Evolutionary conservation across 176 grass and related monocot genomes (phyloP), one percentile per base, ranked within the genome.

Genomic region (Poa pratensis): DNA sequence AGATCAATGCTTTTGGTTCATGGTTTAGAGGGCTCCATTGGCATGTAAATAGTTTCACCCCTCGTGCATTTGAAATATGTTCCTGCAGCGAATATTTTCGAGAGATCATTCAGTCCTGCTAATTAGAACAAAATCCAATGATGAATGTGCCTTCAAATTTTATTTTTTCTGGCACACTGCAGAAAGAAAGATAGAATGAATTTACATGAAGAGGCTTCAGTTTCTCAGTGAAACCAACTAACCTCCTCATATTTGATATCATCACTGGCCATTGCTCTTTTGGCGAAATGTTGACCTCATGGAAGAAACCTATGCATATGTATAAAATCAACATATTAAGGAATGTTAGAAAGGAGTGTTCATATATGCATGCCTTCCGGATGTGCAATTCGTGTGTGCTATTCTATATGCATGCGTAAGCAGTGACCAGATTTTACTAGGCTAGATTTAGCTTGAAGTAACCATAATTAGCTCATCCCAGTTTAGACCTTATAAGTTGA

Each of bases 171-270:
- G 1, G 6, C 7, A 42, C 39, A 42, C 9, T 64, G 17, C 8
- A 68, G 15, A 69, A 20, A 5, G 24, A 18, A 32, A 9, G 2
- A 72, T 48, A 80, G 35, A 30, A 1, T 69, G 8, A 6, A 46
- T 46, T 30, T 20, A 34, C 23, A 54, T 18, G 17, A 35, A 24
- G 32, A 32, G 24, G 6, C 12, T 53, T 23, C 9, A 13, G 3
- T 73, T 81, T 35, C 43, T 81, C 18, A 23, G 45, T 24, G 43
- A 75, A 77, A 59, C 37, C 13, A 74, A 65, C 72, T 68, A 61
- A 94, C 93, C 87, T 94, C 93, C 74, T 88, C 78, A 78, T 92
- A 94, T 75, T 83, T 84, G 87, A 94, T 76, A 71, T 20, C 84
- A 23, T 23, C 60, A 0, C 57, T 13, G 9, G 46, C 32, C 87